A percentile compares a stretch with the other conserved stretches of the same genome.
These are phyloP conservation scores for Lithospermum erythrorhizon DNA, from an alignment of 257 asterid species.

Conservation along the genomic window DNA sequence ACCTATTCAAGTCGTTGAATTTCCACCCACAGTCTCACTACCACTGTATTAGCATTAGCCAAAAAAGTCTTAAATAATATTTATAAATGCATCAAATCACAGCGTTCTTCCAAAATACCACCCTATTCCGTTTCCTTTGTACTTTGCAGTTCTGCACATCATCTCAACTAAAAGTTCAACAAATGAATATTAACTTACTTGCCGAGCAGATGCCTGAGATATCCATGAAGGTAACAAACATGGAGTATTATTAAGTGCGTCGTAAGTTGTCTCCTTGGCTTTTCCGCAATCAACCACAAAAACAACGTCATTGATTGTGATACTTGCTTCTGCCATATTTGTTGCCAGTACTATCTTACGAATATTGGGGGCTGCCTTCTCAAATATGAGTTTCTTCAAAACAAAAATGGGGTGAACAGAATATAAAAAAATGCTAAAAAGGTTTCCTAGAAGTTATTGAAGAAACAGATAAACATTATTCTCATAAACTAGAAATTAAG, in stretches of 20 bases:
- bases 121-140: neutral
- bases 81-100: neutral
- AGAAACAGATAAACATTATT: too few species aligned
- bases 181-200: conserved; percentile 38
- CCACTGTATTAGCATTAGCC: neutral
- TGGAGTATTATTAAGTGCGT: conserved; percentile 88
- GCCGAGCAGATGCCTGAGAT: conserved; percentile 98
- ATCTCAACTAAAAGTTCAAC: conserved; percentile 1
- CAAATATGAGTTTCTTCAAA: conserved; percentile 87
- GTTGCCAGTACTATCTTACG: conserved; percentile 96
- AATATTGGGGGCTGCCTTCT: conserved; percentile 78
- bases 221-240: conserved; percentile 97
- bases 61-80: neutral
- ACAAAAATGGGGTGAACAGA: conserved; percentile 16
- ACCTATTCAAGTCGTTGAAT: neutral
- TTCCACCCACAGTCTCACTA: neutral
- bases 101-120: neutral
- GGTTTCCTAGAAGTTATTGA: neutral
- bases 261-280: conserved; percentile 97
- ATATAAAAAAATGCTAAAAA: neutral
- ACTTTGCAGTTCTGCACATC: neutral
- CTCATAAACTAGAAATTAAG: too few species aligned
- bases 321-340: conserved; percentile 99
- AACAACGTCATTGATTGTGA: conserved; percentile 87
- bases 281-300: conserved; percentile 98